These are phyloP conservation scores for Physaria fendleri DNA, from an alignment of 345 rosid species.

Conservation along the genomic window DNA sequence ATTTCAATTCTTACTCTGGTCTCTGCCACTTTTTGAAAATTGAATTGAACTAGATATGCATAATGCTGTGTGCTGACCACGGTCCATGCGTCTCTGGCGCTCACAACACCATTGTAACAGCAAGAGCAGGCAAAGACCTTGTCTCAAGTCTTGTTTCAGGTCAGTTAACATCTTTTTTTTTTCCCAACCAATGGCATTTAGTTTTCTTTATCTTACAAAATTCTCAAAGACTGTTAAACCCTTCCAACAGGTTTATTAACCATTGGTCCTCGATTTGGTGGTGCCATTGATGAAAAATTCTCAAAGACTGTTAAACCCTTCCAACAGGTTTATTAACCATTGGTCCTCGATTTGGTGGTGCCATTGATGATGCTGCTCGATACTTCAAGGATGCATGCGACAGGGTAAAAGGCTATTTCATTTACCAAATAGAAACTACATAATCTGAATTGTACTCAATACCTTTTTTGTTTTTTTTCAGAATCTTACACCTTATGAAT, in stretches of 20 bases:
- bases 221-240: background rate
- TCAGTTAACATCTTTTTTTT: conserved; percentile 11
- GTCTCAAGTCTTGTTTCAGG: conserved; percentile 97
- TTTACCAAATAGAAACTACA: background rate
- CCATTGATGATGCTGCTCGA: conserved; percentile 96
- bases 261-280: conserved; percentile 98
- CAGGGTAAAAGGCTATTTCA: conserved; percentile 41
- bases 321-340: conserved; percentile 82
- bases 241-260: conserved; percentile 71
- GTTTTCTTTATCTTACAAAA: background rate
- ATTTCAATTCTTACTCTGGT: conserved; percentile 8
- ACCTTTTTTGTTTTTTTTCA: conserved; percentile 34
- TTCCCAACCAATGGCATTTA: background rate
- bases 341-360: conserved; percentile 99
- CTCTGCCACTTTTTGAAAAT: conserved; percentile 1
- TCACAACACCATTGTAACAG: conserved; percentile 93
- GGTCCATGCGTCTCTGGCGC: conserved; percentile 99
- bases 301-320: no score
- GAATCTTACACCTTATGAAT: conserved; percentile 90
- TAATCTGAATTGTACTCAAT: no score
- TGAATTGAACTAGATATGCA: conserved; percentile 72
- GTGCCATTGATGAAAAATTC: conserved; percentile 99
- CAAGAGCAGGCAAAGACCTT: conserved; percentile 99
- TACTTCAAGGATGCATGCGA: conserved; percentile 96
- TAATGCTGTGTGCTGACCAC: conserved; percentile 97